Evolutionary conservation across 1,284 basidiomycete species (phyloP).

Genomic region (Farysia itapuensis): DNA sequence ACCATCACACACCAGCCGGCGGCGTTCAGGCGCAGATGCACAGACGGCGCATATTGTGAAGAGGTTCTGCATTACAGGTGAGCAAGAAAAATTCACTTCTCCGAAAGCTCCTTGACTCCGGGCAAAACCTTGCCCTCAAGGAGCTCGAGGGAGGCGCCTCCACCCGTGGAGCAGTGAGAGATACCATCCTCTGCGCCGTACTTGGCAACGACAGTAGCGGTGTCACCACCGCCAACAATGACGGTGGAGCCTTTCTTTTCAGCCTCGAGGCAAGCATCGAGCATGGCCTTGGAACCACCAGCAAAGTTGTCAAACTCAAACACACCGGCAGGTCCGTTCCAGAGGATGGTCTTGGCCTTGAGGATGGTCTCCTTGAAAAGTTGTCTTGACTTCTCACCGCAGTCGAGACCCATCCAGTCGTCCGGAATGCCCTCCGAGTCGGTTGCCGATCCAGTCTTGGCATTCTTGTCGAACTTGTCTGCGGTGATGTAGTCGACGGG

Average conservation of each 20-base stretch:
- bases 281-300: slow-evolving; percentile 78
- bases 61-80: no score
- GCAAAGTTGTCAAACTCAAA: slow-evolving; percentile 96
- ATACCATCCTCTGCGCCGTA: slow-evolving; percentile 77
- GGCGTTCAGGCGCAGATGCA: no score
- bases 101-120: slow-evolving; percentile 45
- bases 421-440: slow-evolving; percentile 85
- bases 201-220: slow-evolving; percentile 63
- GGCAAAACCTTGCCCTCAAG: slow-evolving; percentile 71
- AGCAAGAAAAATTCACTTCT: slow-evolving; percentile 47
- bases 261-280: slow-evolving; percentile 85
- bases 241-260: slow-evolving; percentile 83
- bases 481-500: slow-evolving; percentile 92
- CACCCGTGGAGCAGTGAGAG: slow-evolving; percentile 95
- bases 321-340: slow-evolving; percentile 95
- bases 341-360: slow-evolving; percentile 93
- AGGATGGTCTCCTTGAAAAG: slow-evolving; percentile 79
- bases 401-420: slow-evolving; percentile 87
- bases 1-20: no score
- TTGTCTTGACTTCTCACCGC: slow-evolving; percentile 70
- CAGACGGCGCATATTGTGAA: no score
- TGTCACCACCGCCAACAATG: slow-evolving; percentile 69
- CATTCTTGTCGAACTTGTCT: slow-evolving; percentile 93
- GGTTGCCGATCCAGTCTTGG: slow-evolving; percentile 74
- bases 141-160: slow-evolving; percentile 77